These are phyloP conservation scores for Syzygium jambos DNA, from an alignment of 345 rosid genomes.

Conservation along the genomic window DNA sequence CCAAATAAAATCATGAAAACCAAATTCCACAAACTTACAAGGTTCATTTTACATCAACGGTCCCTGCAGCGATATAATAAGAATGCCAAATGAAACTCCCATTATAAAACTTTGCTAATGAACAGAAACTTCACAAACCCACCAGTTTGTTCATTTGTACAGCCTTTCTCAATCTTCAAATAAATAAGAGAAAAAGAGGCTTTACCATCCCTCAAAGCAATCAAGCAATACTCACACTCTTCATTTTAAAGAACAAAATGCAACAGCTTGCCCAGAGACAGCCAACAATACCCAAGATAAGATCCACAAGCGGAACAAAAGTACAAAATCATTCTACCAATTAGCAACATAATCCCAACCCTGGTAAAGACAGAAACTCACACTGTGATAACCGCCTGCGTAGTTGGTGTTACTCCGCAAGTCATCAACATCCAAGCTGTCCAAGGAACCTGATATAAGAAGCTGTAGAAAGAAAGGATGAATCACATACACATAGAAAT, in stretches of 20 bases:
- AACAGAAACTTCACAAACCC: not conserved
- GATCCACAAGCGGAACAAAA: not conserved
- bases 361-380: constrained; percentile 16
- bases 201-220: not conserved
- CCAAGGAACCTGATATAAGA: constrained; percentile 93
- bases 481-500: not conserved
- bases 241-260: not conserved
- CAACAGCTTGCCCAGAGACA: not conserved
- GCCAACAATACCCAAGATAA: not conserved
- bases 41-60: not conserved
- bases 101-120: not conserved
- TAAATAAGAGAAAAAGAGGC: not conserved
- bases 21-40: not conserved
- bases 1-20: not conserved
- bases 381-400: constrained; percentile 84
- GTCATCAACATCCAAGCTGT: constrained; percentile 95
- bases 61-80: not conserved
- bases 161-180: not conserved
- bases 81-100: not conserved
- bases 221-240: not conserved
- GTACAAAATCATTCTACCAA: not conserved
- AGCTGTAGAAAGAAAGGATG: constrained; percentile 40
- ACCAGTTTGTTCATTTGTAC: not conserved
- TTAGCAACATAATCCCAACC: not conserved
- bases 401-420: constrained; percentile 68